Percentiles rank a stretch among this genome's conserved stretches.
phyloP scores from a whole-genome alignment of 306 rosid species.

The Ormosia emarginata region DNA sequence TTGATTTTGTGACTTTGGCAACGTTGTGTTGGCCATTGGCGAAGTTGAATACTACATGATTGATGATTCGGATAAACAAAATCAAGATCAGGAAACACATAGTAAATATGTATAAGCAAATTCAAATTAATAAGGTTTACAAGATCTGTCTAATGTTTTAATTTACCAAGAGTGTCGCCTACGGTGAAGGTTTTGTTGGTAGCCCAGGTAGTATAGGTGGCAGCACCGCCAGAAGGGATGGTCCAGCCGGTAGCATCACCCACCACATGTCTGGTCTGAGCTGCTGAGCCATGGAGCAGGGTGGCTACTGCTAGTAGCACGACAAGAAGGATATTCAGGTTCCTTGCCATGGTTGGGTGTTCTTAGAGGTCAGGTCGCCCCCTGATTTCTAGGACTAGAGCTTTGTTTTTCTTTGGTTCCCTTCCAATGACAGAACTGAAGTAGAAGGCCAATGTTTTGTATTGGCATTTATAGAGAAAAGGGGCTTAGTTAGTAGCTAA shows the following conservation, averaged over 20 bases:
- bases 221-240: constrained; percentile 35
- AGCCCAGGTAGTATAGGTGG: constrained; percentile 54
- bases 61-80: neutral
- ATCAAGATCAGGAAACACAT: too few relatives aligned
- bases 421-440: neutral
- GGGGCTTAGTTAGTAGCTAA: neutral
- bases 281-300: constrained; percentile 34
- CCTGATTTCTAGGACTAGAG: constrained; percentile 27
- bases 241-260: constrained; percentile 65
- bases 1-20: constrained; percentile 51
- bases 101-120: too few relatives aligned
- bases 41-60: constrained; percentile 50
- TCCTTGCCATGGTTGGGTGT: constrained; percentile 62
- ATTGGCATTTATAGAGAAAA: constrained; percentile 28
- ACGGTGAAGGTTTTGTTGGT: constrained; percentile 39
- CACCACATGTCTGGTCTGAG: constrained; percentile 46
- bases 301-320: constrained; percentile 34
- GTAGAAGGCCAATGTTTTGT: neutral
- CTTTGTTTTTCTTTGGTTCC: neutral
- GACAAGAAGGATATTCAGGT: constrained; percentile 10
- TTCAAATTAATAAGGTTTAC: too few relatives aligned
- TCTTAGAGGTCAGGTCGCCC: constrained; percentile 49
- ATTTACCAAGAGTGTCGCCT: constrained; percentile 61
- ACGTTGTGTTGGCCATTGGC: constrained; percentile 38
- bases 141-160: neutral